Evolutionary conservation across 352 stramenopile species (phyloP), one percentile per base, ranked within the genome.

Genomic region (Phytophthora meadii): DNA sequence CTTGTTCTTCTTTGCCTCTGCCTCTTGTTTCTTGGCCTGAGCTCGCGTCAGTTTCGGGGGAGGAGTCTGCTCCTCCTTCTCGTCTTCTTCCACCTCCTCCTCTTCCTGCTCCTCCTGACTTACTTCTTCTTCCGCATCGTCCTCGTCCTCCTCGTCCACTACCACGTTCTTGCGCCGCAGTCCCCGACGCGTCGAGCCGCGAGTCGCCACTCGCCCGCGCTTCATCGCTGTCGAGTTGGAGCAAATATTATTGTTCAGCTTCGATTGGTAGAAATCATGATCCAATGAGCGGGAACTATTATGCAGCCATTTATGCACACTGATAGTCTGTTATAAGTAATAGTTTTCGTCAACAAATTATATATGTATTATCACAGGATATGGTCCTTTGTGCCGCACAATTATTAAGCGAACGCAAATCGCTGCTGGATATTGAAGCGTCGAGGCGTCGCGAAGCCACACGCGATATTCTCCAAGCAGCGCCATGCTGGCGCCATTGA

Each of bases 131-230:
- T 69, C 71, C 11, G 49, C 63, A 7, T 64, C 70, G 0, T 67
- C 74, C n/a, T 78, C 65, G 48, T 91, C 82, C 6, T 82, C 71
- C 17, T 89, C 81, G 50, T 92, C 83, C 24, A 85, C 67, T 34
- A 94, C 84, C 30, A 94, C 61, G 58, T 92, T 94, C 57, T 90
- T 92, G 25, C 86, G 82, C 6, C 86, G 80, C 61, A 92, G 62
- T 55, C 70, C 73, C 47, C 82, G 85, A 44, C 77, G 83, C 65
- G 76, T 66, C 59, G 77, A 59, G 17, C 70, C 69, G 61, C 76
- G 56, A 5, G 75, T 74, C 40, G 76, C 68, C 47, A 78, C 64
- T 8, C 84, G 74, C 56, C 77, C 77, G 25, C 84, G 82, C 79
- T 89, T 91, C 79, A 88, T 87, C 19, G 15, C 36, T 30, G 27